These are phyloP conservation scores for Tremellales sp. DNA, from an alignment of 1,284 basidiomycete species.

Conservation along the genomic window DNA sequence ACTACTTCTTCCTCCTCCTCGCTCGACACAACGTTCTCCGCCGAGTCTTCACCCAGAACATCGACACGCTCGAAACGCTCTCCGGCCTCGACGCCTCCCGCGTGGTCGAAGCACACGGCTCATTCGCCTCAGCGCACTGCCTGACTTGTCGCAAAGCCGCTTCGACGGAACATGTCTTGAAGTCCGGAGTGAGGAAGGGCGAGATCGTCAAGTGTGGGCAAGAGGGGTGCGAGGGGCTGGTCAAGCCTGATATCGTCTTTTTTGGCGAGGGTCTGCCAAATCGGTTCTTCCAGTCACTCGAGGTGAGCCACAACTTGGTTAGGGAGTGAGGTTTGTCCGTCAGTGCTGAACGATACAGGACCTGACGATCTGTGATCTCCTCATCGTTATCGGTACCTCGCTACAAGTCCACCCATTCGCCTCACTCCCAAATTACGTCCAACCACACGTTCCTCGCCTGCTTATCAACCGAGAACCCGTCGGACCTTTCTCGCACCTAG, in stretches of 20 bases:
- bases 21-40: constrained; percentile 31
- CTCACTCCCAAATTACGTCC: constrained; percentile 51
- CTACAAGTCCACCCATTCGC: constrained; percentile 57
- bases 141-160: constrained; percentile 59
- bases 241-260: constrained; percentile 93
- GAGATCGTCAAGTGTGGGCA: constrained; percentile 61
- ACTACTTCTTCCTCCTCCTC: constrained; percentile 70
- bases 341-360: constrained; percentile 26
- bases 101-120: constrained; percentile 92
- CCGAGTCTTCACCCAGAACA: constrained; percentile 50
- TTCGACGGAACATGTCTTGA: constrained; percentile 67
- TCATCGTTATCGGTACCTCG: constrained; percentile 90
- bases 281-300: constrained; percentile 42
- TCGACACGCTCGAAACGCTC: constrained; percentile 86
- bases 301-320: constrained; percentile 16
- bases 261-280: constrained; percentile 67
- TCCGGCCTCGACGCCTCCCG: constrained; percentile 69
- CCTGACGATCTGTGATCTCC: constrained; percentile 64
- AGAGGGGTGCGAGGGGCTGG: constrained; percentile 59
- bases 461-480: constrained; percentile 56
- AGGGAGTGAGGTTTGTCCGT: neutral
- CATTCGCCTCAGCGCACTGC: constrained; percentile 77
- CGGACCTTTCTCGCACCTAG: constrained; percentile 38
- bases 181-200: constrained; percentile 56
- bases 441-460: constrained; percentile 47